Evolutionary conservation across 495 filamentous ascomycete species (phyloP), one percentile per base, ranked within the genome.

Genomic region (Lophiotrema nucula): DNA sequence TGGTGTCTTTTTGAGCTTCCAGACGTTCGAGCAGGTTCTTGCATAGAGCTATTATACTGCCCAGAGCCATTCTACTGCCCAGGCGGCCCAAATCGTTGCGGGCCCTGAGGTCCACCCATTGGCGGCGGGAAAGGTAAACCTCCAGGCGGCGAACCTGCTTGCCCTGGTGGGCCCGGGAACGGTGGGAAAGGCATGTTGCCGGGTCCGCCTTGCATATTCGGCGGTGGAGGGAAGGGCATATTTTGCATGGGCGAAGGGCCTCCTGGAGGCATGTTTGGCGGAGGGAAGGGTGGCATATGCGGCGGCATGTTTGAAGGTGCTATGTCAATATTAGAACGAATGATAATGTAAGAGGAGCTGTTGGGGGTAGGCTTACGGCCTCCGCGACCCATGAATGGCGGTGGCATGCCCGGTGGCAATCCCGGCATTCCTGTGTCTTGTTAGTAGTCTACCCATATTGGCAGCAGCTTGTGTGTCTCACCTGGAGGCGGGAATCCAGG

Each of bases 401-500:
- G 62, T 44, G 62, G 63, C 58, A 72, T 73, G 47, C 70, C 73
- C 16, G 69, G 72, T 11, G 68, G 70, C 59, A 72, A 73, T 46
- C 70, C 73, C 15, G 71, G 73, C 4, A 60, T 60, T 41, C 44
- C 47, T 57, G 38, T 1, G 13, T 24, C n/a, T 24, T 19, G 57
- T 62, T 23, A 59, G 13, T 23, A 59, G 13, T 13, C 21, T 48
- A 56, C 25, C 35, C 18, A 83, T 81, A 2, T 79, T 79, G 1
- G 78, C 79, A 44, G 79, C 77, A 4, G 79, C 82, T 18, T 79
- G 71, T 19, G n/a, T 22, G 1, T 59, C 60, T 41, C 76, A 84
- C 83, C 81, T 47, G 56, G 56, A 27, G 48, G 48, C 39, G 81
- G 81, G 63, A 85, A 83, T 11, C 76, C 81, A 44, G 77, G 81